Conservation (phyloP, 1,139 yeast genomes). For the Ogataea hybrid region DNA sequence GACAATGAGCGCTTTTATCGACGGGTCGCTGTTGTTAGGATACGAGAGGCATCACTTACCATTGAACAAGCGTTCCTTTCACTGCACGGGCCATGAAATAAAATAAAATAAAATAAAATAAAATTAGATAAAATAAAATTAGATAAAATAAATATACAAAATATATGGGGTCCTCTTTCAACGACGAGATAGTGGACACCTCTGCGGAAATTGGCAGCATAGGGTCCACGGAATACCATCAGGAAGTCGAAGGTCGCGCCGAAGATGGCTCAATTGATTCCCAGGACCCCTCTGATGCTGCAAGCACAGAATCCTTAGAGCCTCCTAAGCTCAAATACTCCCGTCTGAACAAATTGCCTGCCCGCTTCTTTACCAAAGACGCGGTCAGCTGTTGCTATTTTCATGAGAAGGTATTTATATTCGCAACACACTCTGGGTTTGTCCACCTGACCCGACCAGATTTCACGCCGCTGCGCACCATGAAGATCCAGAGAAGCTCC, state of each 20-base stretch:
- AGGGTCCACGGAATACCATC: neutral
- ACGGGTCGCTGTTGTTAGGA: constrained; percentile 63
- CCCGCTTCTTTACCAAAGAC: constrained; percentile 66
- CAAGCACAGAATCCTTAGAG: constrained; percentile 46
- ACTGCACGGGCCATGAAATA: constrained; percentile 37
- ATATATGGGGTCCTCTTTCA: constrained; percentile 2
- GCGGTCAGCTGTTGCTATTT: constrained; percentile 71
- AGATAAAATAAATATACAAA: neutral
- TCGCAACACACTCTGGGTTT: constrained; percentile 90
- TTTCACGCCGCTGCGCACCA: constrained; percentile 59
- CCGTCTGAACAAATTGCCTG: constrained; percentile 62
- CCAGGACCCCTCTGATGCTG: constrained; percentile 32
- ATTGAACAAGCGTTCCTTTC: constrained; percentile 35
- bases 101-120: neutral
- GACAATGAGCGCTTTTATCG: constrained; percentile 80
- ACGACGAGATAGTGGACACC: constrained; percentile 23
- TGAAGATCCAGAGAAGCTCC: constrained; percentile 85
- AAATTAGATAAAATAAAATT: neutral
- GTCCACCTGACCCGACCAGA: constrained; percentile 65
- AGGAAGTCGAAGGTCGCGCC: neutral
- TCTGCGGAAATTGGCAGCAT: constrained; percentile 15
- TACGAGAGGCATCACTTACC: constrained; percentile 27
- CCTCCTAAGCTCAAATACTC: constrained; percentile 80
- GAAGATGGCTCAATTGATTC: constrained; percentile 3
- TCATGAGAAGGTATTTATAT: constrained; percentile 58